phyloP scores from a whole-genome alignment of 352 stramenopile genomes.

The Phytophthora idaei region DNA sequence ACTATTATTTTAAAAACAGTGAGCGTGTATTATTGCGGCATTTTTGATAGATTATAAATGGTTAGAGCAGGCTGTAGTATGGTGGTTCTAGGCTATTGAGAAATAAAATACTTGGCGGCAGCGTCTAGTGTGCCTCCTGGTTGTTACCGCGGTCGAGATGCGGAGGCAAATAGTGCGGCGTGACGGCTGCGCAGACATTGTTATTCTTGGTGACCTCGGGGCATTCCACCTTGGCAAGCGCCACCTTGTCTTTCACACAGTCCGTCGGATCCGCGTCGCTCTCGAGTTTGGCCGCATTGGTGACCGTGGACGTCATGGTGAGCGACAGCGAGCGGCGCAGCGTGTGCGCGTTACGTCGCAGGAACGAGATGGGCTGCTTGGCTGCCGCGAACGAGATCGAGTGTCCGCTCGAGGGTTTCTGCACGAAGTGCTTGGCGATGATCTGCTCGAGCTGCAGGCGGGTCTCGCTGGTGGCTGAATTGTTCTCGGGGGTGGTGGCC shows the following conservation, averaged over 20 bases:
- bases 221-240: slow-evolving; percentile 51
- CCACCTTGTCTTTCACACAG: slow-evolving; percentile 71
- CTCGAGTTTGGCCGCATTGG: slow-evolving; percentile 42
- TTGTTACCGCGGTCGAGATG: slow-evolving; percentile 33
- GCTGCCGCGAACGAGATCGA: slow-evolving; percentile 58
- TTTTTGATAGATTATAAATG: background rate
- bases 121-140: slow-evolving; percentile 36
- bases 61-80: background rate
- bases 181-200: slow-evolving; percentile 28
- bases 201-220: slow-evolving; percentile 29
- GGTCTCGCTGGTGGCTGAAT: slow-evolving; percentile 20
- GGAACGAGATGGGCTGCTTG: slow-evolving; percentile 76
- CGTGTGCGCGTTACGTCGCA: slow-evolving; percentile 70
- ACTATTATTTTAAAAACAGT: background rate
- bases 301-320: slow-evolving; percentile 55
- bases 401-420: slow-evolving; percentile 33
- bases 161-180: slow-evolving; percentile 27
- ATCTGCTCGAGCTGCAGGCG: slow-evolving; percentile 57
- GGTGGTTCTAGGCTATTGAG: slow-evolving; percentile 23
- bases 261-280: slow-evolving; percentile 44
- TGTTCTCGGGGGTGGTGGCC: slow-evolving; percentile 16
- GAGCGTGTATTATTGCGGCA: background rate
- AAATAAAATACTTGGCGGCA: slow-evolving; percentile 33
- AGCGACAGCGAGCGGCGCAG: slow-evolving; percentile 66
- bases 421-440: slow-evolving; percentile 44